phyloP scores from a whole-genome alignment of 306 rosid genomes.

The Vigna mungo region DNA sequence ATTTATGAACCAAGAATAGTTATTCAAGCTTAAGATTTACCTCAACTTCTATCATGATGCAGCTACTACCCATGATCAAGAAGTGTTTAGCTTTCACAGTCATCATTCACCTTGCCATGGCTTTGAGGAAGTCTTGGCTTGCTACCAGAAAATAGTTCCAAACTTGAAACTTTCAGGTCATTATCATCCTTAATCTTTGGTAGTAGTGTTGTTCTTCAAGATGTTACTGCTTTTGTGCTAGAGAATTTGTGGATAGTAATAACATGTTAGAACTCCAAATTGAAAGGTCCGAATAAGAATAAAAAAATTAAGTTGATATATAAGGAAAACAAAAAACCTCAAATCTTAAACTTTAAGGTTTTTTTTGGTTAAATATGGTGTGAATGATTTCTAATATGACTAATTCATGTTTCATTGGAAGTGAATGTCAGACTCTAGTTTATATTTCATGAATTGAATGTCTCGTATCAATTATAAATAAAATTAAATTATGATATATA shows the following conservation, averaged over 20 bases:
- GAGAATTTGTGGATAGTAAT: background rate
- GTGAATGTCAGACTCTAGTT: too few species aligned
- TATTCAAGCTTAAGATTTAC: slow-evolving; percentile 20
- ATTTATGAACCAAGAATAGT: background rate
- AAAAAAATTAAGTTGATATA: too few species aligned
- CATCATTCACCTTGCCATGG: slow-evolving; percentile 89
- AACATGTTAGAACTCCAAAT: too few species aligned
- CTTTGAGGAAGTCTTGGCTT: slow-evolving; percentile 82
- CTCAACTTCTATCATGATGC: slow-evolving; percentile 33
- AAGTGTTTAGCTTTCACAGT: slow-evolving; percentile 85
- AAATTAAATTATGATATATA: too few species aligned
- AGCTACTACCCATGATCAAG: slow-evolving; percentile 91
- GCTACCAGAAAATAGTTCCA: slow-evolving; percentile 81
- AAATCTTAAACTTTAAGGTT: too few species aligned
- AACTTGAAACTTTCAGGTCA: slow-evolving; percentile 76
- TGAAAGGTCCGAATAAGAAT: too few species aligned
- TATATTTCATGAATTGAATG: too few species aligned
- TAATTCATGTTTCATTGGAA: too few species aligned
- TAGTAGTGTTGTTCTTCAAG: background rate
- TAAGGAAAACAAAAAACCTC: too few species aligned
- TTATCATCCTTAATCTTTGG: background rate
- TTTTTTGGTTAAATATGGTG: too few species aligned
- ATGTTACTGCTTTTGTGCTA: background rate
- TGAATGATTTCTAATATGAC: too few species aligned
- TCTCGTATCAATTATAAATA: too few species aligned